Evolutionary conservation across 257 asterid genomes (phyloP).

Genomic region (Solanum sitiens): DNA sequence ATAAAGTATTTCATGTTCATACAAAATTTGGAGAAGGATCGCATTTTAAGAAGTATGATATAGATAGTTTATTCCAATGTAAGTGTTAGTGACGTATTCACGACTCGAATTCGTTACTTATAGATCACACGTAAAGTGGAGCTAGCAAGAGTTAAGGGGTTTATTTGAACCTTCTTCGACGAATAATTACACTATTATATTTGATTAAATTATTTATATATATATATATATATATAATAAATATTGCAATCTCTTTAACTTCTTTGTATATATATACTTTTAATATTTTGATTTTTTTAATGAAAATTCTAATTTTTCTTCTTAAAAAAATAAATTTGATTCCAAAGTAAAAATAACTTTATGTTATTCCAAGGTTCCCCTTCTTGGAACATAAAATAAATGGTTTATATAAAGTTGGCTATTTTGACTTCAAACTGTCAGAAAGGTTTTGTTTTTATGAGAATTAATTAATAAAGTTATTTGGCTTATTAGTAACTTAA

Average conservation of each 20-base stretch:
- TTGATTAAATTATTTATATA: too few species aligned
- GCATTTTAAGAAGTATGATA: not conserved
- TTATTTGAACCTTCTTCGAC: too few species aligned
- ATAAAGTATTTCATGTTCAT: not conserved
- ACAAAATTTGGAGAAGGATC: not conserved
- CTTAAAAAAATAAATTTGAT: too few species aligned
- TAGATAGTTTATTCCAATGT: too few species aligned
- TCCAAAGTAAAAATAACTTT: too few species aligned
- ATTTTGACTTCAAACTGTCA: not conserved
- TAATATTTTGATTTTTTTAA: too few species aligned
- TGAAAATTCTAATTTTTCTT: too few species aligned
- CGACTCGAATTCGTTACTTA: not conserved
- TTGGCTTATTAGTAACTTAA: not conserved
- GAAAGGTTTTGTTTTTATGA: not conserved
- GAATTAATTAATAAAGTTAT: too few species aligned
- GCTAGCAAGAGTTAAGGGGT: not conserved
- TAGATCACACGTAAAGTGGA: not conserved
- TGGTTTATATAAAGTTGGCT: not conserved
- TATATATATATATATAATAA: too few species aligned
- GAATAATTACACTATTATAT: too few species aligned
- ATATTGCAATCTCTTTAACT: too few species aligned
- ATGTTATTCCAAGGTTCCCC: not conserved
- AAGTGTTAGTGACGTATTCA: not conserved
- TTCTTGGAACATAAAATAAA: not conserved
- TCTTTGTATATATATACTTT: accelerated